Evolutionary conservation across 1,139 yeast species (phyloP), one percentile per base, ranked within the genome.

Genomic region (Arxiozyma slooffiae): DNA sequence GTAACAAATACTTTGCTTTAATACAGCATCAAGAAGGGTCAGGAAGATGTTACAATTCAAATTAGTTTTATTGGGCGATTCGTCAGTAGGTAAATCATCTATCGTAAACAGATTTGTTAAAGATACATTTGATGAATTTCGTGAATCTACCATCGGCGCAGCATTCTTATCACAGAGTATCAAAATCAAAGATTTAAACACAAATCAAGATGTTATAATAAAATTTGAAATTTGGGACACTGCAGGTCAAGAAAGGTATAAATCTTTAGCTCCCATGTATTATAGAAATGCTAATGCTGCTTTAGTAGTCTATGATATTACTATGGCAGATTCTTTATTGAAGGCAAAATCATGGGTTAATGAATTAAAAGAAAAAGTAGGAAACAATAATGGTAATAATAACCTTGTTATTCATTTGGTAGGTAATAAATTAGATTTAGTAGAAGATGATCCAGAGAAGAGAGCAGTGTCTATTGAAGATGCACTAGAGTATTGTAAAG

Each of bases 101-200:
- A 81, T 92, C 26, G 98, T 92, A 24, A 85, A 89, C 61, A 76
- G 98, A 59, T 94, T 92, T 66, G 97, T 92, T 22, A 87, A 90
- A 65, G 94, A 90, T 66, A 86, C 95, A 34, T 94, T 92, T 67
- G 96, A 90, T 62, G 96, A 89, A 63, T 79, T 85, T 71, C 78
- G 97, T 60, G 97, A 92, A 69, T 86, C 96, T 23, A 92, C 97
- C 7, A 92, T 92, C 54, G 97, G 97, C 17, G 98, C 98, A 3
- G 98, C 98, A 2, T 92, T 92, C 67, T 74, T 92, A 53, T 90
- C 98, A 17, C 97, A 92, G 66, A 82, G 95, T 7, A 82, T 92
- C 50, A 82, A 75, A 50, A 66, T 85, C 21, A 50, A 53, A 17
- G 58, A 47, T 47, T 48, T 46, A 18, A 52, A 54, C 16, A 49